These are phyloP conservation scores for Eucalyptus guilfoylei DNA, from an alignment of 345 rosid genomes.

Conservation along the genomic window DNA sequence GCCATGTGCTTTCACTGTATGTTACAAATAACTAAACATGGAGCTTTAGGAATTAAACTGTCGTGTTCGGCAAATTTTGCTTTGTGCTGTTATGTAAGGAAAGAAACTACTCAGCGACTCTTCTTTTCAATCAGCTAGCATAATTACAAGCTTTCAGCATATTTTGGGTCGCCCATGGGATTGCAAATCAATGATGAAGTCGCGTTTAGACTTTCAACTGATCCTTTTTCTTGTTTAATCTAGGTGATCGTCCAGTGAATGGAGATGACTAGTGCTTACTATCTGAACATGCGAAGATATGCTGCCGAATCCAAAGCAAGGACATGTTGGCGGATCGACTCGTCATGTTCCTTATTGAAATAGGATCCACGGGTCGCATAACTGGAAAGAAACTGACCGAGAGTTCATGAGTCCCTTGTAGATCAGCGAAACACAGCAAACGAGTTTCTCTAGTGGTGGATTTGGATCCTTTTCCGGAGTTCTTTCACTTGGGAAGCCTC, in stretches of 20 bases:
- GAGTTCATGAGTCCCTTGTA: neutral
- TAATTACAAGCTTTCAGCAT: rapidly evolving
- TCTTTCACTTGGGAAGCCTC: neutral
- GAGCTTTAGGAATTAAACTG: neutral
- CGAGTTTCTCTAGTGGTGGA: neutral
- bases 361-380: neutral
- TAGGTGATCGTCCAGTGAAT: neutral
- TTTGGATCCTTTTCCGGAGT: neutral
- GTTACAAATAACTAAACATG: neutral
- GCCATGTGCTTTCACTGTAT: neutral
- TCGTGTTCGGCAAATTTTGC: neutral
- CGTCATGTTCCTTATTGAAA: neutral
- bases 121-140: neutral
- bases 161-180: neutral
- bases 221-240: neutral
- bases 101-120: neutral
- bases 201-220: neutral
- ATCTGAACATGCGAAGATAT: neutral
- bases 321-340: neutral
- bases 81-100: neutral
- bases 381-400: neutral
- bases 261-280: neutral
- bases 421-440: neutral
- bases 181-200: neutral
- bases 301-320: neutral